Base-by-base conservation (phyloP, 768 basidiomycete genomes). In the Lanmaoa rubissima region DNA sequence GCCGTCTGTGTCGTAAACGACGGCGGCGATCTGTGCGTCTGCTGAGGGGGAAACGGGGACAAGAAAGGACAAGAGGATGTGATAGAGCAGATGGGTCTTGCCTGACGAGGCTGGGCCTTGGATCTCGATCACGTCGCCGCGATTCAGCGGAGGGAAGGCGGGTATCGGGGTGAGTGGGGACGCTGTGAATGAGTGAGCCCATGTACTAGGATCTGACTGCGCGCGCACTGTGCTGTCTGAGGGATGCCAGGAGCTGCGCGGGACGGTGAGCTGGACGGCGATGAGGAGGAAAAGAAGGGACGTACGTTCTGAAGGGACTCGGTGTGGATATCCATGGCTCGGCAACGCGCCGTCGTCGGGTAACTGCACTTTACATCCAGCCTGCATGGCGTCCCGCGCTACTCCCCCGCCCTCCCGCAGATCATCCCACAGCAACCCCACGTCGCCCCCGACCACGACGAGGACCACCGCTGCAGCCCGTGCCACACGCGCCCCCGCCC, bases 41-140 rank as follows among this genome's bases (percentile, higher is more conserved):
- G 73, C 55, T 31, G 65, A 69, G 39, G 63, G 48, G 58, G 74
- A 14, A 52, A 48, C 53, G 21, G 89, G 88, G 12, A 83, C 69
- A 53, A 91, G 74, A 61, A 87, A 84, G 21, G 76, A 78, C 13
- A 82, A 71, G 28, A 89, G 68, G 48, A 91, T 69, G 65, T 82
- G 79, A 66, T 87, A 87, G 28, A 92, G 71, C n/a, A 94, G 73
- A 60, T 88, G 87, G 2, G 88, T 86, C 73, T 94, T 94, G 31
- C 90, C 92, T 7, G 86, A 84, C 28, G 78, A 80, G 5, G 90
- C 75, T 2, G 85, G 81, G 2, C 92, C 92, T 70, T 92, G 87
- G 21, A 94, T 77, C 70, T 90, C 87, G 60, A 93, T 73, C 40
- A 89, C 78, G 67, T 91, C 86, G 36, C 87, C 87, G 45, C 77